Base-by-base conservation (phyloP, 768 basidiomycete genomes). In the Boletus rubescentipes region DNA sequence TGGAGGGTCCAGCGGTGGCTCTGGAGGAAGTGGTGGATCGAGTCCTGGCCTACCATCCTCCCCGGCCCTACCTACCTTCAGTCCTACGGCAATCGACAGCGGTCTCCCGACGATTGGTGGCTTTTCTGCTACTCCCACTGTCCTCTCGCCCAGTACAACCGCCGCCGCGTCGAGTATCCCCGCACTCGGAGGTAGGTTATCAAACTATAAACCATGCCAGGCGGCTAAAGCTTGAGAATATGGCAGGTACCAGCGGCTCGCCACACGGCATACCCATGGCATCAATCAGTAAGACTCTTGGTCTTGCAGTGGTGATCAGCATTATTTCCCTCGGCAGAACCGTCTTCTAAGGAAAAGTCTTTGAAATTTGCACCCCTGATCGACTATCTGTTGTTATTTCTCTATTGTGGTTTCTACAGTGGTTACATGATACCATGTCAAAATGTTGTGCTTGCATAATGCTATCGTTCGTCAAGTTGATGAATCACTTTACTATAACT, bases 1-100 rank as follows among this genome's bases (percentile, higher is more conserved):
- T 83, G 76, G 30, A 26, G 26, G 26, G 26, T 26, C 20, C n/a
- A 7, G 62, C 5, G 42, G 60, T 1, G 43, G 59, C 9, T 14
- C 29, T 12, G 48, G 55, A 6, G 43, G 49, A 5, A 48, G 55
- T 5, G 50, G 57, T 0, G 26, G 46, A 21, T 42, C 51, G 18
- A 26, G 9, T 38, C 23, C 37, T 4, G 51, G 14, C 9, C 6
- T 37, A 2, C 23, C 39, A 11, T 3, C 29, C 9, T 20, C 26
- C 9, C n/a, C 23, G 30, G 14, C 18, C 12, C 0, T 16, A 7
- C 2, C 50, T 14, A 35, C 46, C 14, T 55, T 23, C 45, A 32
- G 9, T 16, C 31, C 44, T 21, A 18, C 48, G 23, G 21, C 40
- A 14, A 3, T 12, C 4, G 4, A 6, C 16, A 23, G 16, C 16